These are phyloP conservation scores for Stygiomarasmius scandens DNA, from an alignment of 1,284 basidiomycete genomes.

Conservation along the genomic window DNA sequence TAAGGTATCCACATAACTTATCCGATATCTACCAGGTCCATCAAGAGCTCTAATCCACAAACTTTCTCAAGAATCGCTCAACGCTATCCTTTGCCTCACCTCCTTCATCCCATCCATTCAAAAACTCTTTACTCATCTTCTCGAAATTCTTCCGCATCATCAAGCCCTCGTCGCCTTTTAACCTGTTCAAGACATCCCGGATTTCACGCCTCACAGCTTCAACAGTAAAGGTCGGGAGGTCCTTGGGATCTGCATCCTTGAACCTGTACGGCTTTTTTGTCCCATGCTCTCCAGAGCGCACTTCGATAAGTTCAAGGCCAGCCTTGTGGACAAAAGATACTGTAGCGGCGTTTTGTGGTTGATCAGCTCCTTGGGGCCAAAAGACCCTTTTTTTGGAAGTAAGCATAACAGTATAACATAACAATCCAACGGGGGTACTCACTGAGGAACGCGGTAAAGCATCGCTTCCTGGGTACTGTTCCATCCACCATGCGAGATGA, in stretches of 20 bases:
- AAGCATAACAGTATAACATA: background rate
- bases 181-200: background rate
- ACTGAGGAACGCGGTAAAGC: constrained; percentile 4
- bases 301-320: constrained; percentile 9
- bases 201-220: constrained; percentile 6
- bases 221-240: constrained; percentile 5
- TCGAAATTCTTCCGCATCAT: constrained; percentile 5
- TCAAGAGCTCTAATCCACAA: background rate
- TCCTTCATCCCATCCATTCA: background rate
- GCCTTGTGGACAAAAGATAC: constrained; percentile 1
- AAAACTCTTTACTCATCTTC: background rate
- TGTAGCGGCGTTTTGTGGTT: constrained; percentile 7
- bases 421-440: background rate
- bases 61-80: background rate
- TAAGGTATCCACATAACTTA: too few relatives aligned
- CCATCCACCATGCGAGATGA: constrained; percentile 13
- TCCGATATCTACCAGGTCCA: too few relatives aligned
- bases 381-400: constrained; percentile 2
- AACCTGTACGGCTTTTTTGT: constrained; percentile 3
- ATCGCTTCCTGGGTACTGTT: constrained; percentile 9
- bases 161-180: constrained; percentile 6
- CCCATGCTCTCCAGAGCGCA: constrained; percentile 6
- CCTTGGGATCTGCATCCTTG: background rate
- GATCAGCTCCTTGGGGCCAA: constrained; percentile 12
- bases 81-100: constrained; percentile 4